Evolutionary conservation across 2,329 filamentous ascomycete genomes (phyloP), one percentile per base, ranked within the genome.

Genomic region (Zasmidium citrigriseum): DNA sequence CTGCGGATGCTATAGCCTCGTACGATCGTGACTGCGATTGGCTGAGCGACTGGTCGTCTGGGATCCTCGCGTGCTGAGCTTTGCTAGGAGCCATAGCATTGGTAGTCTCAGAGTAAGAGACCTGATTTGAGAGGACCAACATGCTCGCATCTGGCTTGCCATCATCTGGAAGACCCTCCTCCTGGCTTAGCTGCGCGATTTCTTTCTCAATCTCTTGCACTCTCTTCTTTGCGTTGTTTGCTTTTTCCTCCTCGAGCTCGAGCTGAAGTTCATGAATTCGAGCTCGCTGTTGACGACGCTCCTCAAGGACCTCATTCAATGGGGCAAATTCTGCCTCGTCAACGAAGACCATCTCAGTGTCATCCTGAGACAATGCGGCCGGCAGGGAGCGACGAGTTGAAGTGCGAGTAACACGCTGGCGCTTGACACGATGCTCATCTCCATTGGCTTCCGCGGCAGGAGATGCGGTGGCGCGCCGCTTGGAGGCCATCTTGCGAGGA

Each of bases 141-240:
- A 72, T 71, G 54, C 70, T 60, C 21, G 70, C 64, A 51, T 70
- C 54, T 22, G 63, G 54, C 16, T 68, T 64, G 18, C 61, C 56
- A 44, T 66, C 62, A 11, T 65, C 60, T 57, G 75, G 72, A 51
- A 57, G 66, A 55, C 73, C 76, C 50, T 77, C 71, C 64, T 76
- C 62, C 25, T 64, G 57, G 12, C 47, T 41, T 9, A 66, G 57
- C 21, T 54, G 47, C 1, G 46, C 45, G 16, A 67, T 55, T 34
- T 66, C 47, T 22, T 23, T 46, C 4, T 60, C 48, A 21, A 62
- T 51, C 4, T 55, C 73, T 58, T 78, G n/a, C 9, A 27, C 23
- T 20, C 23, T 44, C 45, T 3, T 50, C 25, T 24, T 50, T 23
- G 25, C 38, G 9, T 49, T 38, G 21, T 25, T 25, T 21, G 50